These are phyloP conservation scores for Orbilia brochopaga DNA, from an alignment of 2,329 filamentous ascomycete species.

Conservation along the genomic window DNA sequence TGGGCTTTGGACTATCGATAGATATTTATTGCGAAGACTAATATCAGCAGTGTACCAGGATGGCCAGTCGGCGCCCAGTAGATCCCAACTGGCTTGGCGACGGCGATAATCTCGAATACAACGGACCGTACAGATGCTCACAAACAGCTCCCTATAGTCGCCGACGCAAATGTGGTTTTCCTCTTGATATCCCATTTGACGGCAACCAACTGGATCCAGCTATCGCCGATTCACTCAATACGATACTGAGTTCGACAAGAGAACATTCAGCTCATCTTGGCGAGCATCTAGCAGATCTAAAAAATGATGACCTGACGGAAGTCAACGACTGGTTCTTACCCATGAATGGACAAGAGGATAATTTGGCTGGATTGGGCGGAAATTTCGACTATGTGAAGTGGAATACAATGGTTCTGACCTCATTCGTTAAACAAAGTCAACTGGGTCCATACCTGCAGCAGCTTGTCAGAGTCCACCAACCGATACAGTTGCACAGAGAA, in stretches of 20 bases:
- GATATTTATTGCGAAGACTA: no score
- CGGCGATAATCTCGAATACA: slow-evolving; percentile 19
- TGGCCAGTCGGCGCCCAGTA: slow-evolving; percentile 10
- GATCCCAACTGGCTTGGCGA: slow-evolving; percentile 8
- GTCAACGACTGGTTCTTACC: slow-evolving; percentile 29
- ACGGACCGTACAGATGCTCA: slow-evolving; percentile 21
- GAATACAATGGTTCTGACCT: slow-evolving; percentile 37
- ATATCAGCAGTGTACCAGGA: slow-evolving; percentile 5
- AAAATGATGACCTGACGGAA: background rate
- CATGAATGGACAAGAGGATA: slow-evolving; percentile 40
- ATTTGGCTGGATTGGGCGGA: slow-evolving; percentile 30
- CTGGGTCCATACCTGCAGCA: slow-evolving; percentile 12
- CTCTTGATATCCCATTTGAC: slow-evolving; percentile 31
- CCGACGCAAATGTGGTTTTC: slow-evolving; percentile 5
- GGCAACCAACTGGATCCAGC: slow-evolving; percentile 9
- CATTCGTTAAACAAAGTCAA: slow-evolving; percentile 23
- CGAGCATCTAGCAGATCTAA: background rate
- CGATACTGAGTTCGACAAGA: slow-evolving; percentile 12
- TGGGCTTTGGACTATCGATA: no score
- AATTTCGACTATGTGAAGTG: slow-evolving; percentile 46
- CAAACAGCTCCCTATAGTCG: slow-evolving; percentile 15
- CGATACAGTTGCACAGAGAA: slow-evolving; percentile 27
- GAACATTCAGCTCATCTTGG: background rate
- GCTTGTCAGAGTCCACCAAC: slow-evolving; percentile 23
- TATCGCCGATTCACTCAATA: slow-evolving; percentile 15